Percentiles rank a stretch among this genome's conserved stretches.
Evolutionary conservation across 2,329 filamentous ascomycete genomes (phyloP).

Genomic region (Fusarium illudens): DNA sequence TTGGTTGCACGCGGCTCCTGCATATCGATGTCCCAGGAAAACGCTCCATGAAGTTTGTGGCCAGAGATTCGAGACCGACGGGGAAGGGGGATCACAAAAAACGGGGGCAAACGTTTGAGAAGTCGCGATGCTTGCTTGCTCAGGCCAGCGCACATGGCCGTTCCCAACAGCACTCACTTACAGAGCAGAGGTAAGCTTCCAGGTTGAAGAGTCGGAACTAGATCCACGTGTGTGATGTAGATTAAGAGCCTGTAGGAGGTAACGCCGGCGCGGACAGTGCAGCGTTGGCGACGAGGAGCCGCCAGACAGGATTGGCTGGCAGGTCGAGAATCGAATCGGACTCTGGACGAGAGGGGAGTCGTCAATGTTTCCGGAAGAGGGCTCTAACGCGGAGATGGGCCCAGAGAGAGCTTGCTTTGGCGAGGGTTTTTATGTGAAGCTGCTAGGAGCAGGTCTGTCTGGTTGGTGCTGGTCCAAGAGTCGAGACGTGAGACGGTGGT

Average conservation of each 20-base stretch:
- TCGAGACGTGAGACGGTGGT: slow-evolving; percentile 19
- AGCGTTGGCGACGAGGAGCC: slow-evolving; percentile 10
- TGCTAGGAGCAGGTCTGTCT: slow-evolving; percentile 1
- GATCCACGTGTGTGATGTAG: slow-evolving; percentile 12
- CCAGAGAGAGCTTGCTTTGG: not conserved
- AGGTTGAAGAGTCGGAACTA: not conserved
- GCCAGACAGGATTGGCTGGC: slow-evolving; percentile 14
- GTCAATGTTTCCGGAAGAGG: slow-evolving; percentile 9
- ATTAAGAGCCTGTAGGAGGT: slow-evolving; percentile 6
- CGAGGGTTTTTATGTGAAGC: not conserved
- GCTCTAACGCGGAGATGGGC: not conserved
- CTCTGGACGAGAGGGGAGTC: not conserved
- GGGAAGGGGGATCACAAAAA: slow-evolving; percentile 10
- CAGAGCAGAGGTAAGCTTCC: slow-evolving; percentile 3
- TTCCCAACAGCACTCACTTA: slow-evolving; percentile 28
- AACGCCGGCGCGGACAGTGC: slow-evolving; percentile 8
- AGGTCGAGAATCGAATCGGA: slow-evolving; percentile 3
- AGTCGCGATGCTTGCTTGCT: slow-evolving; percentile 10
- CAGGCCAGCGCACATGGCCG: not conserved
- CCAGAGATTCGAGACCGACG: slow-evolving; percentile 1
- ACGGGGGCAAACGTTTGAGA: slow-evolving; percentile 6
- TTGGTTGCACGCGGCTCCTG: slow-evolving; percentile 11
- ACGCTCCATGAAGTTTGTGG: slow-evolving; percentile 1
- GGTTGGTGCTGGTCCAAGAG: slow-evolving; percentile 13
- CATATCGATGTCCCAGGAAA: slow-evolving; percentile 2